phyloP scores from a whole-genome alignment of 2,329 filamentous ascomycete species.

The Exophiala phaeomuriformis region DNA sequence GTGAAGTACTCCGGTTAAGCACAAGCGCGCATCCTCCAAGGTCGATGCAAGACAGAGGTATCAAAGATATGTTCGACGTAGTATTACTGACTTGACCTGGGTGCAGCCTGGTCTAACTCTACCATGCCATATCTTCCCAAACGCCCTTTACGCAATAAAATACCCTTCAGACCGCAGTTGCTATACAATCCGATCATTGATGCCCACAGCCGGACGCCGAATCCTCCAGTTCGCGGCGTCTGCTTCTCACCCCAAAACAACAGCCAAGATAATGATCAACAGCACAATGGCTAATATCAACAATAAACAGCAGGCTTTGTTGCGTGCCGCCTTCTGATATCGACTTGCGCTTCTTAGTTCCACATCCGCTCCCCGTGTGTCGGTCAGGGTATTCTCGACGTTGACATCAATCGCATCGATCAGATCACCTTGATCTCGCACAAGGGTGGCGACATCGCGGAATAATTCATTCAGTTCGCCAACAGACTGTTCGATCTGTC shows the following conservation, averaged over 20 bases:
- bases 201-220: too few species aligned
- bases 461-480: constrained; percentile 95
- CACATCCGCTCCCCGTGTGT: constrained; percentile 75
- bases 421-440: constrained; percentile 84
- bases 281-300: constrained; percentile 83
- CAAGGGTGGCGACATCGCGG: constrained; percentile 95
- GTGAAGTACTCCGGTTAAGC: too few species aligned
- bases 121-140: too few species aligned
- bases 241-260: constrained; percentile 54
- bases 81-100: too few species aligned
- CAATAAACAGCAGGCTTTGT: constrained; percentile 87
- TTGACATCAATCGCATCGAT: constrained; percentile 83
- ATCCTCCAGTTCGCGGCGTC: too few species aligned
- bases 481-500: constrained; percentile 94
- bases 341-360: constrained; percentile 79
- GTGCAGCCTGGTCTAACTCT: too few species aligned
- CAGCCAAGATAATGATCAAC: constrained; percentile 80
- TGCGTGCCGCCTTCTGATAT: constrained; percentile 91
- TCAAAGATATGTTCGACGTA: too few species aligned
- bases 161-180: too few species aligned
- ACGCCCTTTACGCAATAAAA: too few species aligned
- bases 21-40: too few species aligned
- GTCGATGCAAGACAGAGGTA: too few species aligned
- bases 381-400: constrained; percentile 70
- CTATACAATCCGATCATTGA: too few species aligned